Evolutionary conservation across 169 alveolate genomes (phyloP).

Genomic region (Pseudocohnilembus persalinus): DNA sequence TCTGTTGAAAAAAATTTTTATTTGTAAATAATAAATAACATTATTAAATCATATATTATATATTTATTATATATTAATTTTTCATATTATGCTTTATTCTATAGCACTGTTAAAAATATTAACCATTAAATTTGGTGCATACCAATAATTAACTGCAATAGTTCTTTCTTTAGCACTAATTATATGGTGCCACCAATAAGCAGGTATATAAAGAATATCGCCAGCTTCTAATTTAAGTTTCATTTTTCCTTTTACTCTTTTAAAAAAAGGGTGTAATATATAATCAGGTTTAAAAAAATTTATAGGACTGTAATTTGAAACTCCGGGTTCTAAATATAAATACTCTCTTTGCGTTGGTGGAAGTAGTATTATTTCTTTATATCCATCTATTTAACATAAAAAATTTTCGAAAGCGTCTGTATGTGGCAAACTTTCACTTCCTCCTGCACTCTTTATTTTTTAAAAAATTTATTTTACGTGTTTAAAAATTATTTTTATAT

Average conservation of each 20-base stretch:
- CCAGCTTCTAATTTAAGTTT: constrained; percentile 2
- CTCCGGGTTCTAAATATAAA: not conserved
- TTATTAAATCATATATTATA: no score
- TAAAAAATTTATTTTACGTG: not conserved
- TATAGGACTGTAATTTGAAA: constrained; percentile 2
- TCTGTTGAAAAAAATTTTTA: no score
- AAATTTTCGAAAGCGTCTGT: constrained; percentile 21
- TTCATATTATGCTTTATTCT: no score
- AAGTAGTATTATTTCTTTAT: not conserved
- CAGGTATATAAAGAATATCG: not conserved
- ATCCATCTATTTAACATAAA: constrained; percentile 8
- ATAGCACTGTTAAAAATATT: not conserved
- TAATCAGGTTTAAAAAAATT: constrained; percentile 14
- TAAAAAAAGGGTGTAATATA: not conserved
- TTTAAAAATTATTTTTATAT: not conserved
- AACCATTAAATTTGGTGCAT: constrained; percentile 15
- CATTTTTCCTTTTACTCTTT: constrained; percentile 6
- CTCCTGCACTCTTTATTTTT: not conserved
- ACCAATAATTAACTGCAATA: constrained; percentile 20
- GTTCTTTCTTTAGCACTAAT: constrained; percentile 7
- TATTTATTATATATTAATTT: no score
- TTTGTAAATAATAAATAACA: no score
- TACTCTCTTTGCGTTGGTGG: constrained; percentile 3
- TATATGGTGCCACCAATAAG: constrained; percentile 27
- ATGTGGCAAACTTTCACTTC: constrained; percentile 13